Base-by-base conservation (phyloP, 2,329 filamentous ascomycete genomes). In the Hypocreales sp. region DNA sequence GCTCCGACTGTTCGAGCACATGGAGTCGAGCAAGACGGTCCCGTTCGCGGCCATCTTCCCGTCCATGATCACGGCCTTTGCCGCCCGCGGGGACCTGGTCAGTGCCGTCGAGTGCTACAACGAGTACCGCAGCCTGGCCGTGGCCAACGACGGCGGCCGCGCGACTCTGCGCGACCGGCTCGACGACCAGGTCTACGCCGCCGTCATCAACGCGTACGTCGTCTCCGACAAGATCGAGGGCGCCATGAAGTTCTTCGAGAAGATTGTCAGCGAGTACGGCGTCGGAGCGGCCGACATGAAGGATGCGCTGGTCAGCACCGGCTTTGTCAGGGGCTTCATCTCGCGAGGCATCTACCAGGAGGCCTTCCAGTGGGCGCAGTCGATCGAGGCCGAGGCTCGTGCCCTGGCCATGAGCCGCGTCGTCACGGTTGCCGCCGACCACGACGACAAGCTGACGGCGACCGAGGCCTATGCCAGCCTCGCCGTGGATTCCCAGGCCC, bases 61-160 rank as follows among this genome's bases (percentile, higher is more conserved):
- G 2, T 69, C 77, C 12, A 93, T 98, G 81, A 94, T 98, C 48
- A 75, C 79, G n/a, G 84, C 86, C 1, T 95, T 93, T 46, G 82
- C 82, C 34, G 68, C 70, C 22, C 69, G 68, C 8, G 80, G 84
- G 26, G 84, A 95, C 47, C 58, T 95, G 24, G 65, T 75, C 41
- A 92, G 80, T 40, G 90, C 86, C 13, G 81, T 95, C 6, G 84
- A 93, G 49, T 84, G 83, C 54, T 98, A 94, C 56, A 87, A 92
- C 37, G 82, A 93, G 53, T 95, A 95, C 63, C 83, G 83, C 45
- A 70, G 72, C 24, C 63, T 94, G 22, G 86, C 87, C n/a, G 72
- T 95, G 28, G 74, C 78, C 21, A 70, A 90, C 47, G 80, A 94
- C 49, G 71, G 67, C 21, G 84, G 84, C 31, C 61, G 72, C 32